These are phyloP conservation scores for Globisporangium iwayamae DNA, from an alignment of 352 stramenopile species.

Conservation along the genomic window DNA sequence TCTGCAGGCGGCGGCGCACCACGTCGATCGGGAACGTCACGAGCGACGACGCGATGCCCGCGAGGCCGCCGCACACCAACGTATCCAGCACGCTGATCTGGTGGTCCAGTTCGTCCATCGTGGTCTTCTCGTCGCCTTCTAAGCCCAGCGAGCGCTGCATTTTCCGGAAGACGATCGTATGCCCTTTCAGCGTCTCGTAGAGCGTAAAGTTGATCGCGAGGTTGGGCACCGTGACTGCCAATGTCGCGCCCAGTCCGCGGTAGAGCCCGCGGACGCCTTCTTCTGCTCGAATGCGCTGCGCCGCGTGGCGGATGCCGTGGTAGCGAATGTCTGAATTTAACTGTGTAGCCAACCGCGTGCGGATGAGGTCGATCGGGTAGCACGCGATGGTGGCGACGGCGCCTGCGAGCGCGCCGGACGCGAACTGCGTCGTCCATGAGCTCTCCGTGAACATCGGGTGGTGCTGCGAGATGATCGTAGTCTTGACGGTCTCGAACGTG, in stretches of 20 bases:
- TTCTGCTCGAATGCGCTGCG: constrained; percentile 88
- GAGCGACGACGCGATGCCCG: constrained; percentile 89
- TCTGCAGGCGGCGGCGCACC: constrained; percentile 92
- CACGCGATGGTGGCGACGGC: constrained; percentile 85
- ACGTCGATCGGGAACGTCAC: constrained; percentile 96
- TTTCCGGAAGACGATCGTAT: constrained; percentile 72
- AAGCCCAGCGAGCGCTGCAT: constrained; percentile 30
- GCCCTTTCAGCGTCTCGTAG: constrained; percentile 93
- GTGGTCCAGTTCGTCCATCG: constrained; percentile 11
- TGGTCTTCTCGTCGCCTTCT: constrained; percentile 21
- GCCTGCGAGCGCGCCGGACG: constrained; percentile 62
- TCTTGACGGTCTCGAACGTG: constrained; percentile 92
- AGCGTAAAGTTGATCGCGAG: constrained; percentile 95
- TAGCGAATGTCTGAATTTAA: constrained; percentile 88
- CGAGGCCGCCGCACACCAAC: constrained; percentile 87
- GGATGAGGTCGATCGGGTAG: constrained; percentile 96
- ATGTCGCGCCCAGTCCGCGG: constrained; percentile 88
- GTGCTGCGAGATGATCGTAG: constrained; percentile 59
- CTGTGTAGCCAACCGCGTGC: constrained; percentile 93
- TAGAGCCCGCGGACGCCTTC: constrained; percentile 92
- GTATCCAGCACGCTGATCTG: constrained; percentile 79
- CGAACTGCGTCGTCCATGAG: constrained; percentile 76
- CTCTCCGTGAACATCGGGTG: constrained; percentile 67
- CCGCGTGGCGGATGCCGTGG: constrained; percentile 91
- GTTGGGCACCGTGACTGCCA: constrained; percentile 95